Percentiles rank a stretch among this genome's conserved stretches.
Evolutionary conservation across 2,329 filamentous ascomycete species (phyloP).

Genomic region (Sclerotinia minor): DNA sequence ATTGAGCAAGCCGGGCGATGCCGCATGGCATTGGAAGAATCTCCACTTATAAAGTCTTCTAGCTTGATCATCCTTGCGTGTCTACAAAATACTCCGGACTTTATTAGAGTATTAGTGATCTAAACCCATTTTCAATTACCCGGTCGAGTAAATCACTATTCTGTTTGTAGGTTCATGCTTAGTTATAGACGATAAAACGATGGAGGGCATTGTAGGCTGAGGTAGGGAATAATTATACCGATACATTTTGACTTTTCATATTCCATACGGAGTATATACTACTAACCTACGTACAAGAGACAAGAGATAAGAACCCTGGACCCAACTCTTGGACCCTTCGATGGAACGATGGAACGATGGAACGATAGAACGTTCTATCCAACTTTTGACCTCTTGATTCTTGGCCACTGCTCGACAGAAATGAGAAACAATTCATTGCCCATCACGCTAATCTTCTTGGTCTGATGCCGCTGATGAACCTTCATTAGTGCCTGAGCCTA

Average conservation of each 20-base stretch:
- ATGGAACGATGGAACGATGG: conserved; percentile 11
- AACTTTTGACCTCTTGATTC: conserved; percentile 2
- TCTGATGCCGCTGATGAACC: conserved; percentile 2
- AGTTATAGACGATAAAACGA: neutral
- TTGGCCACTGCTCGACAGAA: neutral
- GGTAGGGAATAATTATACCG: neutral
- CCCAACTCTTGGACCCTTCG: neutral
- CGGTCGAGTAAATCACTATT: too few relatives aligned
- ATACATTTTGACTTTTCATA: too few relatives aligned
- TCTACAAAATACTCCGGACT: neutral
- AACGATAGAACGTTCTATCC: conserved; percentile 2
- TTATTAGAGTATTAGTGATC: too few relatives aligned
- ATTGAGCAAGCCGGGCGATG: neutral
- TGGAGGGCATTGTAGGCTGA: neutral
- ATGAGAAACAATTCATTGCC: conserved; percentile 1
- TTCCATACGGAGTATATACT: too few relatives aligned
- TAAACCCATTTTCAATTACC: too few relatives aligned
- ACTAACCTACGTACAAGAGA: neutral
- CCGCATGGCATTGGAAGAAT: neutral
- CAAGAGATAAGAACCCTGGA: neutral
- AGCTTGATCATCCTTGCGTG: conserved; percentile 13
- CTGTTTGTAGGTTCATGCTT: too few relatives aligned
- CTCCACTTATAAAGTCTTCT: conserved; percentile 3
- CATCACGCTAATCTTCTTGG: neutral
- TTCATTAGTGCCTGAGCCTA: conserved; percentile 11